Evolutionary conservation across 1,139 yeast genomes (phyloP).

Genomic region (Hanseniaspora sp.): DNA sequence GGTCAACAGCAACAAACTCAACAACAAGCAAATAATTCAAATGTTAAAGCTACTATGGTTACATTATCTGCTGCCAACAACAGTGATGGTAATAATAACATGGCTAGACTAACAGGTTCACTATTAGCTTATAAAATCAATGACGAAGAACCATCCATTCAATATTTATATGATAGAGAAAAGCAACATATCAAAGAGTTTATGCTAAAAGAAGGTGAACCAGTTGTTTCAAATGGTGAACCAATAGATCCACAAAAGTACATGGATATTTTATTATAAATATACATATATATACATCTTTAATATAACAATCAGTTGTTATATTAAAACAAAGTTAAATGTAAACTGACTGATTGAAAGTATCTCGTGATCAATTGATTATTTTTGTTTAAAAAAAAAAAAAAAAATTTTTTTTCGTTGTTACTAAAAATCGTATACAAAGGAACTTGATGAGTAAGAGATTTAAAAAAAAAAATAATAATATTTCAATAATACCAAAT

Average conservation of each 20-base stretch:
- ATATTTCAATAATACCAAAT: neutral
- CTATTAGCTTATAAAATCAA: constrained; percentile 59
- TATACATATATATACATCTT: too few species aligned
- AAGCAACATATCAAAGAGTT: constrained; percentile 4
- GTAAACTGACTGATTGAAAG: too few species aligned
- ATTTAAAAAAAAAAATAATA: neutral
- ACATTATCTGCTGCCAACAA: constrained; percentile 59
- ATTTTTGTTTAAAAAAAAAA: too few species aligned
- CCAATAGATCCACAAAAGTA: constrained; percentile 1
- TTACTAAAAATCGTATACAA: too few species aligned
- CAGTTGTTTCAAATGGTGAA: constrained; percentile 3
- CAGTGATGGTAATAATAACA: constrained; percentile 44
- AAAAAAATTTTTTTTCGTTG: too few species aligned
- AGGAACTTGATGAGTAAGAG: too few species aligned
- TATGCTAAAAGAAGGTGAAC: neutral
- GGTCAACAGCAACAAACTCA: constrained; percentile 23
- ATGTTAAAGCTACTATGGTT: constrained; percentile 50
- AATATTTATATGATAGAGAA: constrained; percentile 14
- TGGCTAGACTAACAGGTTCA: constrained; percentile 68
- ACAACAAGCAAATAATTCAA: constrained; percentile 33
- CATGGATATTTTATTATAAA: constrained; percentile 2
- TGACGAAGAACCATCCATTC: constrained; percentile 49
- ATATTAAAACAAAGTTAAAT: too few species aligned
- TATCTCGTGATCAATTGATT: too few species aligned
- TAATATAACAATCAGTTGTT: too few species aligned